Evolutionary conservation across 768 basidiomycete species (phyloP), one percentile per base, ranked within the genome.

Genomic region (Clitopilus hobsonii): DNA sequence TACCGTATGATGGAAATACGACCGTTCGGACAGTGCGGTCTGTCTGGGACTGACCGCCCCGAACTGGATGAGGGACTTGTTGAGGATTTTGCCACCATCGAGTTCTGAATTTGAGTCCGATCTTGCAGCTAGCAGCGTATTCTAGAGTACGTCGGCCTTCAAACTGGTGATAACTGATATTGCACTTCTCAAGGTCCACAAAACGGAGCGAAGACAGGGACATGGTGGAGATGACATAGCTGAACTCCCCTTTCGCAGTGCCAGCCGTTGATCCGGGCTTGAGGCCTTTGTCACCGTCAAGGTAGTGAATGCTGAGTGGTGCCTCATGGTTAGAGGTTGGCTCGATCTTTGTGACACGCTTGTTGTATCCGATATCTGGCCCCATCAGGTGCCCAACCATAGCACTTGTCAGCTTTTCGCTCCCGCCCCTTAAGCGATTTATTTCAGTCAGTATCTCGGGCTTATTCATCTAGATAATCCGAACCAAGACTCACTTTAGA

Each of bases 1-100:
- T 16, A 16, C 73, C 74, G 23, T 71, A 73, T 1, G 77, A 79
- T 0, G 77, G 78, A 56, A 77, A 79, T 3, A 79, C 72, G 51
- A 75, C 62, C 0, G 68, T 71, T 25, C 74, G 69, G 18, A 74
- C 59, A 3, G 71, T 72, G n/a, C 68, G 60, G 59, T 79, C 77
- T 0, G 76, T 79, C 57, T 58, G 66, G 2, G 75, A 68, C 57
- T 71, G 70, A 0, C 78, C 77, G 3, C 78, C 77, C n/a, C n/a
- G n/a, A n/a, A n/a, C n/a, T n/a, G n/a, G n/a, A n/a, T n/a, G n/a
- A n/a, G n/a, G n/a, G 41, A 70, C 32, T n/a, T 54, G 56, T 0
- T 58, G 53, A 47, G 65, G 63, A 16, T 55, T 56, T 3, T 45
- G 54, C 73, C 73, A 74, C 72, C 73, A 74, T 14, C 58, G 45